These are phyloP conservation scores for Schizonepeta tenuifolia DNA, from an alignment of 257 asterid species.

Conservation along the genomic window DNA sequence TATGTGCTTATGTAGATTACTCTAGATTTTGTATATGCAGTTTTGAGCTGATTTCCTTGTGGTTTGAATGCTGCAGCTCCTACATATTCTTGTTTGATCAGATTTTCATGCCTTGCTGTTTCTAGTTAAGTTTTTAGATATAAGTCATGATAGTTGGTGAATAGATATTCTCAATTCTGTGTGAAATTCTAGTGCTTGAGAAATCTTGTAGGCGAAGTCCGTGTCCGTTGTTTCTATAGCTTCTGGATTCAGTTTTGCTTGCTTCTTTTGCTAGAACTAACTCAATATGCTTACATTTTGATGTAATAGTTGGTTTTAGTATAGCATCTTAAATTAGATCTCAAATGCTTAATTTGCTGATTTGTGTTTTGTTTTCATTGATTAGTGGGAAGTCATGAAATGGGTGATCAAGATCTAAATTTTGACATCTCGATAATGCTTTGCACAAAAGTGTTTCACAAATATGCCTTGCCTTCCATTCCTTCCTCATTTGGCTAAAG, in stretches of 20 bases:
- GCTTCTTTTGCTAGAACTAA: neutral
- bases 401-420: neutral
- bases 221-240: neutral
- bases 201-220: neutral
- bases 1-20: neutral
- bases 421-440: neutral
- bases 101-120: neutral
- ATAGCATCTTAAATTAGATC: neutral
- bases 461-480: neutral
- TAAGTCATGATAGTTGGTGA: slow-evolving; percentile 15
- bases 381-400: neutral
- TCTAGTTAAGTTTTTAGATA: neutral
- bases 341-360: neutral
- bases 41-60: neutral
- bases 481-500: too few species aligned
- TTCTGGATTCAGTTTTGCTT: neutral
- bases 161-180: neutral
- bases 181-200: slow-evolving; percentile 11
- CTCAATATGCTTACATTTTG: neutral
- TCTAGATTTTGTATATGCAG: neutral
- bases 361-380: neutral
- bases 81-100: neutral
- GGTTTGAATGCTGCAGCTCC: neutral
- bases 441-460: neutral
- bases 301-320: neutral